Evolutionary conservation across 1,139 yeast genomes (phyloP).

Genomic region (Meyerozyma smithsonii): DNA sequence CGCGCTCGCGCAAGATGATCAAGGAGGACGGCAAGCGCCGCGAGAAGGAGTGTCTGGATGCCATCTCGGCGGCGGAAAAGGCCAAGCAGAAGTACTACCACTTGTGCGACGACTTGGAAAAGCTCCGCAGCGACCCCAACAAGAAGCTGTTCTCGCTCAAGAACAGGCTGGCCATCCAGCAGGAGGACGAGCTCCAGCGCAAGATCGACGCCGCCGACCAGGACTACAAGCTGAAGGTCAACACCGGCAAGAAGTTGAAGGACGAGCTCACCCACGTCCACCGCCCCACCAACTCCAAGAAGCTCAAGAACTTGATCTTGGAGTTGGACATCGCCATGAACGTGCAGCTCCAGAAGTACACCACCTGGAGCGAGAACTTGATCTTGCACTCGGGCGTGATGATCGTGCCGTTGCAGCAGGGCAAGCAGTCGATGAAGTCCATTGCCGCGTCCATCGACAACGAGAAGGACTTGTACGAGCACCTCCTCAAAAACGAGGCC

Average conservation of each 20-base stretch:
- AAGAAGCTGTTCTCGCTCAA: conserved; percentile 77
- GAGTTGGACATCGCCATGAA: conserved; percentile 88
- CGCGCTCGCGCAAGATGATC: conserved; percentile 64
- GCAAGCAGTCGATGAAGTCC: conserved; percentile 63
- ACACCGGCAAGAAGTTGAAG: conserved; percentile 66
- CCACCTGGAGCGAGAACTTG: conserved; percentile 81
- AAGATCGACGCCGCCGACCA: conserved; percentile 82
- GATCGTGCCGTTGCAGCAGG: conserved; percentile 57
- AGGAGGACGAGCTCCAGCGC: conserved; percentile 81
- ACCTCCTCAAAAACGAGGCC: conserved; percentile 48
- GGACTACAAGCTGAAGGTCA: conserved; percentile 77
- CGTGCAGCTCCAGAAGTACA: conserved; percentile 81
- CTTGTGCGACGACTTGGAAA: conserved; percentile 82
- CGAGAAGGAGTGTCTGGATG: conserved; percentile 80
- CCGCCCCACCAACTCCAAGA: conserved; percentile 74
- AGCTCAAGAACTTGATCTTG: conserved; percentile 69
- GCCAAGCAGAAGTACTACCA: conserved; percentile 79
- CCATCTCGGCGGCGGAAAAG: conserved; percentile 81
- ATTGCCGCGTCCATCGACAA: conserved; percentile 76
- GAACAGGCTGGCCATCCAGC: conserved; percentile 78
- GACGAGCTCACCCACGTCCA: conserved; percentile 66
- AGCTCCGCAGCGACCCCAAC: conserved; percentile 76
- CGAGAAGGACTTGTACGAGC: conserved; percentile 75
- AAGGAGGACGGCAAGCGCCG: conserved; percentile 80
- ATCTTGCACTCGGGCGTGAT: conserved; percentile 82